These are phyloP conservation scores for Suillus alpinus DNA, from an alignment of 768 basidiomycete genomes.

Conservation along the genomic window DNA sequence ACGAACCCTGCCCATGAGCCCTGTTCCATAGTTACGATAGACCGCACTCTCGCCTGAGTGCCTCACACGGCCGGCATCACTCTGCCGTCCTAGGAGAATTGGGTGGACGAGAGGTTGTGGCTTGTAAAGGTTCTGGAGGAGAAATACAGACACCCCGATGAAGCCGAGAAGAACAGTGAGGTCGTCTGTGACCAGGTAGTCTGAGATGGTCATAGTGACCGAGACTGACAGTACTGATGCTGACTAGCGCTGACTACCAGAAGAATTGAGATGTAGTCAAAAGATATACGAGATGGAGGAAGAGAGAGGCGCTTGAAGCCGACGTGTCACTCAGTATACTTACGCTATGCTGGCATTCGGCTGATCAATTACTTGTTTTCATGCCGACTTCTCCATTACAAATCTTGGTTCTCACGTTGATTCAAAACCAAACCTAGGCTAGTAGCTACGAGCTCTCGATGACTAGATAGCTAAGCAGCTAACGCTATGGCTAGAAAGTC, in stretches of 20 bases:
- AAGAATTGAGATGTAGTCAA: background rate
- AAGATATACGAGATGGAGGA: background rate
- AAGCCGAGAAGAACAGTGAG: slow-evolving; percentile 74
- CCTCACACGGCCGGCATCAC: slow-evolving; percentile 81
- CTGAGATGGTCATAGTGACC: slow-evolving; percentile 41
- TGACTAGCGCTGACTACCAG: background rate
- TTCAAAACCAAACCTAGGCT: no score
- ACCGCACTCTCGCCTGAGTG: slow-evolving; percentile 81
- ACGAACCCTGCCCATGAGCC: slow-evolving; percentile 75
- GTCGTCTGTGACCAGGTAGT: slow-evolving; percentile 75
- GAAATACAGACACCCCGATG: slow-evolving; percentile 71
- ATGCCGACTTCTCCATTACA: background rate
- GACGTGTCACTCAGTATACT: background rate
- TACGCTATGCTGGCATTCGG: background rate
- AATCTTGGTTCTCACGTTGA: background rate
- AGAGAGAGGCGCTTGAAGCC: background rate
- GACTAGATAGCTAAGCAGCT: background rate
- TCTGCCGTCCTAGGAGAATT: slow-evolving; percentile 89
- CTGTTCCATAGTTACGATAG: slow-evolving; percentile 88
- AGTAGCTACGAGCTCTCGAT: no score
- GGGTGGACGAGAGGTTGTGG: slow-evolving; percentile 88
- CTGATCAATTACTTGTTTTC: background rate
- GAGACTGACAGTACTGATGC: background rate
- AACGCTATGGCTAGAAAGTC: background rate
- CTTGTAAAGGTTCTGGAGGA: slow-evolving; percentile 75